A percentile compares a stretch with the other conserved stretches of the same genome.
These are phyloP conservation scores for Chaetothyriales sp. DNA, from an alignment of 2,329 filamentous ascomycete genomes.

Conservation along the genomic window DNA sequence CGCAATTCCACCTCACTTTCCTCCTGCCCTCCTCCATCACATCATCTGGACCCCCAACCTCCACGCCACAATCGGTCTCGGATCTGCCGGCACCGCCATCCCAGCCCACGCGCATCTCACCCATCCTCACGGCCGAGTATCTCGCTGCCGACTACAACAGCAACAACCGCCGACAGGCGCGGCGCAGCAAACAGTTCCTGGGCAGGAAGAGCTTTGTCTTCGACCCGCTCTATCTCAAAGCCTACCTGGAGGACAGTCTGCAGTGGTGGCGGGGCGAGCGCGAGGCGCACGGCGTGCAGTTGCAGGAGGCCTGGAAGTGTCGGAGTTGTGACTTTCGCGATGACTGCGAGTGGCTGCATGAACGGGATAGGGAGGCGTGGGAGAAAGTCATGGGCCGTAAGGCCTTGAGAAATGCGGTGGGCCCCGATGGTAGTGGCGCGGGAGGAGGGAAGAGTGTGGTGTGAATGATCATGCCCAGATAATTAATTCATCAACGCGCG, in stretches of 20 bases:
- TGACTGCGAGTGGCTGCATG: constrained; percentile 62
- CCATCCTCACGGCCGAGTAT: constrained; percentile 32
- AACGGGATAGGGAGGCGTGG: constrained; percentile 50
- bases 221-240: constrained; percentile 48
- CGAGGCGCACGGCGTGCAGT: constrained; percentile 56
- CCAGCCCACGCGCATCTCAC: constrained; percentile 30
- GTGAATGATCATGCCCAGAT: constrained; percentile 7
- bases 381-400: constrained; percentile 26
- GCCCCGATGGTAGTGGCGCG: constrained; percentile 10
- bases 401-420: constrained; percentile 16
- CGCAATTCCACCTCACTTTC: constrained; percentile 43
- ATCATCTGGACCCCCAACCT: constrained; percentile 2
- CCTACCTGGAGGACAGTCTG: constrained; percentile 57
- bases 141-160: constrained; percentile 23
- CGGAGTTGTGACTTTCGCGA: constrained; percentile 69
- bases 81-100: constrained; percentile 24
- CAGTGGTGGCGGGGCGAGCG: constrained; percentile 78
- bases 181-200: constrained; percentile 21
- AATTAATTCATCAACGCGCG: no score
- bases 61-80: constrained; percentile 19
- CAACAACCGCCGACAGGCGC: constrained; percentile 12
- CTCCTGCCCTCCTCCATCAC: constrained; percentile 16
- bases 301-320: constrained; percentile 85
- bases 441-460: constrained; percentile 2
- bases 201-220: constrained; percentile 52